Conservation (phyloP, 805 yeast genomes). For the Teunomyces pallodes region DNA sequence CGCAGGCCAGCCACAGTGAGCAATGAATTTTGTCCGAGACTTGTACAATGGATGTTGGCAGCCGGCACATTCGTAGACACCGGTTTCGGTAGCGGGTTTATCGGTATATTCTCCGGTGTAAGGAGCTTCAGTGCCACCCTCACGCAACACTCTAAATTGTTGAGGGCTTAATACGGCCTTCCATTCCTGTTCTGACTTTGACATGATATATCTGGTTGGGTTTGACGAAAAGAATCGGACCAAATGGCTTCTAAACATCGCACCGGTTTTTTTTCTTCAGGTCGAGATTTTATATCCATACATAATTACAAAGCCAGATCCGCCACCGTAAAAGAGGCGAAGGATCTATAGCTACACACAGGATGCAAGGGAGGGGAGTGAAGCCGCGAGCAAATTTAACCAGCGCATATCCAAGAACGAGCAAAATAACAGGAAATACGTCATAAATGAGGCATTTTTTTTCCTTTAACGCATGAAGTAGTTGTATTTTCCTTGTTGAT, state of each 20-base stretch:
- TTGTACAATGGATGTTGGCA: conserved; percentile 79
- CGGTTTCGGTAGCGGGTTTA: conserved; percentile 50
- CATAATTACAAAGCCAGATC: background rate
- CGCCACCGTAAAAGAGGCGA: background rate
- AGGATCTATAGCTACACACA: background rate
- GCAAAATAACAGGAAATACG: too few species aligned
- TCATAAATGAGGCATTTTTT: too few species aligned
- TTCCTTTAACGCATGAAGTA: conserved; percentile 63
- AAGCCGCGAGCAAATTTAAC: too few species aligned
- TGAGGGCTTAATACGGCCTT: conserved; percentile 68
- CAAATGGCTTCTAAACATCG: background rate
- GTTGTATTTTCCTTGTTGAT: conserved; percentile 56
- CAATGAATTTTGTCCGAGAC: conserved; percentile 77
- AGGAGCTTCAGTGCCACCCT: conserved; percentile 72
- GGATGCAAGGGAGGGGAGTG: background rate
- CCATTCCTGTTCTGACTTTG: conserved; percentile 65
- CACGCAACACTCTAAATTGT: conserved; percentile 76
- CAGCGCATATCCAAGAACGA: too few species aligned
- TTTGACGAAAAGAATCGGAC: background rate
- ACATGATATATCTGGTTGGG: conserved; percentile 12
- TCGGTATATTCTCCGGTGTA: conserved; percentile 57
- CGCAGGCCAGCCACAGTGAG: conserved; percentile 99
- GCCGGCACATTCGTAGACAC: conserved; percentile 81
- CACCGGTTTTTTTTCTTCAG: background rate
- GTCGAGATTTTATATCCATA: background rate